Evolutionary conservation across 2,329 filamentous ascomycete genomes (phyloP), one percentile per base, ranked within the genome.

Genomic region (Colletotrichum spinosum): DNA sequence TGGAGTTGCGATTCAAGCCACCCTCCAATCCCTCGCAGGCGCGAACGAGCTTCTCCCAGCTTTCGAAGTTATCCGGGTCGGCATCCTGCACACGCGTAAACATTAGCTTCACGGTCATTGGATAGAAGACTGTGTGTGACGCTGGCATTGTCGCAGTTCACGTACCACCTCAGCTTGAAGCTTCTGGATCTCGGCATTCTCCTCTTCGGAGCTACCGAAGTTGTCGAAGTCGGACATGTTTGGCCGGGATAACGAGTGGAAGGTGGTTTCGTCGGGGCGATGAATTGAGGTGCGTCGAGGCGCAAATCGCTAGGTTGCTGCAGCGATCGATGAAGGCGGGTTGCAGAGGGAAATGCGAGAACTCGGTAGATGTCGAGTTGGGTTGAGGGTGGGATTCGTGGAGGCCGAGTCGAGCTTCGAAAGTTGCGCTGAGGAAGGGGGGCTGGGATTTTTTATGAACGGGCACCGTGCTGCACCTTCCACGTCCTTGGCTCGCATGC

Each of bases 1-100:
- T 97, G 46, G 96, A 98, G 80, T 99, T 99, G 72, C 96, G 92
- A 77, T 97, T 97, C 68, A 99, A 87, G 62, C 95, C 96, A 67
- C 94, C 95, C 75, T 99, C 96, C 69, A 97, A 90, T 55, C 85
- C 84, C 77, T 97, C 93, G 70, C 91, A 92, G 54, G 90, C 89
- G 72, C 90, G 90, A 70, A 97, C 90, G 61, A 98, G 88, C 78
- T 93, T 95, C 79, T 98, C 95, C 96, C 96, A 99, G 67, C 88
- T 87, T 72, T 97, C 95, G 74, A 97, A 98, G 75, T 93, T 94
- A 78, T 99, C 96, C 11, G 93, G 87, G 70, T 97, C 92, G 71
- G 80, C 76, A 68, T 88, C 85, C 86, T 88, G 69, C 65, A 66
- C 13, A 11, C 35, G 38, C 8, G 35, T 17, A n/a, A n/a, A 35